phyloP scores from a whole-genome alignment of 2,329 filamentous ascomycete genomes.

The Aspergillus fumigatiaffinis region DNA sequence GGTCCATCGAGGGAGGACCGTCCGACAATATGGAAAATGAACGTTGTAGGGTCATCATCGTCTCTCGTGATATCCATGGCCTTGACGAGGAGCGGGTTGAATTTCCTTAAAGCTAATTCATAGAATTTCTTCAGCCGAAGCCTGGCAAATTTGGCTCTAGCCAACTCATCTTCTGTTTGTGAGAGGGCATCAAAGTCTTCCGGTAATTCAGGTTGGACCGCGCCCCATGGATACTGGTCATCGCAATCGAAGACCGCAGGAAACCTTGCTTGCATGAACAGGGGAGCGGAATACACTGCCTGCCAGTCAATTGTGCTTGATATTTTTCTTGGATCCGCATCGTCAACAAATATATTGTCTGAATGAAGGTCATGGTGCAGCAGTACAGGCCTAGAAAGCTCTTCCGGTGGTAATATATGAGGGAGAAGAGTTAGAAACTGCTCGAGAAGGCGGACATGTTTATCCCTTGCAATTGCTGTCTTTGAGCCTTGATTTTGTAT shows the following conservation, averaged over 20 bases:
- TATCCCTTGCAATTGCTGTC: slow-evolving; percentile 1
- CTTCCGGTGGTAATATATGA: slow-evolving; percentile 14
- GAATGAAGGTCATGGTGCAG: slow-evolving; percentile 24
- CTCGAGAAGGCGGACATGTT: slow-evolving; percentile 18
- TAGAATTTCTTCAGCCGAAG: slow-evolving; percentile 21
- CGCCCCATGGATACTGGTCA: slow-evolving; percentile 22
- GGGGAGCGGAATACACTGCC: slow-evolving; percentile 18
- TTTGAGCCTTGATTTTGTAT: slow-evolving; percentile 5
- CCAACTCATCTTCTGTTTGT: slow-evolving; percentile 9
- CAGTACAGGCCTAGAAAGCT: slow-evolving; percentile 7
- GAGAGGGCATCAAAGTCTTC: slow-evolving; percentile 19
- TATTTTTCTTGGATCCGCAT: slow-evolving; percentile 22
- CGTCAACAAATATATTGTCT: slow-evolving; percentile 34
- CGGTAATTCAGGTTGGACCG: slow-evolving; percentile 20
- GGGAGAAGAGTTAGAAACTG: slow-evolving; percentile 16
- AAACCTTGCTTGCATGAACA: slow-evolving; percentile 24
- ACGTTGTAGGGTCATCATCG: slow-evolving; percentile 17
- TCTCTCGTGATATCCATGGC: slow-evolving; percentile 20
- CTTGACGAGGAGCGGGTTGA: slow-evolving; percentile 15
- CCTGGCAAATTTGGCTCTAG: slow-evolving; percentile 8
- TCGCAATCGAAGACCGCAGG: slow-evolving; percentile 22
- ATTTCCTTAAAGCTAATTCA: slow-evolving; percentile 19
- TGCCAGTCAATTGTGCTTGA: slow-evolving; percentile 27
- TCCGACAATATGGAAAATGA: slow-evolving; percentile 19
- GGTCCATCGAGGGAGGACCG: slow-evolving; percentile 15